Evolutionary conservation across 2,329 filamentous ascomycete genomes (phyloP), one percentile per base, ranked within the genome.

Genomic region (Epichloe baconii): DNA sequence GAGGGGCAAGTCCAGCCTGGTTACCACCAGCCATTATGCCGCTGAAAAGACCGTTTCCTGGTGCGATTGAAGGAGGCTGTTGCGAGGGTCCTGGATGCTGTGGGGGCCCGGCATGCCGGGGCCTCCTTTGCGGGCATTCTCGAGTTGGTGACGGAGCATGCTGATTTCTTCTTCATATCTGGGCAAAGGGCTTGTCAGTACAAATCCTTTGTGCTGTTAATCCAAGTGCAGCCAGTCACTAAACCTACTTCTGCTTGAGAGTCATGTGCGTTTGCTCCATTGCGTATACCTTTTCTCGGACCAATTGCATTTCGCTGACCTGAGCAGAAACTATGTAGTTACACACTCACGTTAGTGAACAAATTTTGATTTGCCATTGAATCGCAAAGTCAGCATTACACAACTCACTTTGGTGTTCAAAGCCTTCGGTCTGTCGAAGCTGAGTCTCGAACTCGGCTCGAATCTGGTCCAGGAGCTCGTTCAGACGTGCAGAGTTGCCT

Each of bases 151-250:
- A 65, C 88, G 87, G 60, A 98, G 79, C 62, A 85, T 79, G 57
- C 78, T 75, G 54, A 97, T 86, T 64, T 97, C 89, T 58, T 95
- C 88, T 64, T 98, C 93, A 64, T 97, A 97, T 64, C 91, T 97
- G 61, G 38, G 26, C 51, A 43, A n/a, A 38, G 34, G 40, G 12
- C 15, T 35, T n/a, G 46, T 56, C 44, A 59, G 56, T 36, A 45
- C 44, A 38, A 12, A 35, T 10, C 2, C 41, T 37, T 11, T 19
- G n/a, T 11, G 37, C 35, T 52, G 54, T 45, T 58, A 54, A 23
- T 8, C 11, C 10, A 44, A 14, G 26, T 38, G 14, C 19, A 34
- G 21, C 15, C 35, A 48, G 12, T 8, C 11, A 47, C 31, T 23
- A 46, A 37, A 71, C 84, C 66, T 75, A 97, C 91, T 96, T 95